phyloP scores from a whole-genome alignment of 352 stramenopile species.

The Porosira glacialis region DNA sequence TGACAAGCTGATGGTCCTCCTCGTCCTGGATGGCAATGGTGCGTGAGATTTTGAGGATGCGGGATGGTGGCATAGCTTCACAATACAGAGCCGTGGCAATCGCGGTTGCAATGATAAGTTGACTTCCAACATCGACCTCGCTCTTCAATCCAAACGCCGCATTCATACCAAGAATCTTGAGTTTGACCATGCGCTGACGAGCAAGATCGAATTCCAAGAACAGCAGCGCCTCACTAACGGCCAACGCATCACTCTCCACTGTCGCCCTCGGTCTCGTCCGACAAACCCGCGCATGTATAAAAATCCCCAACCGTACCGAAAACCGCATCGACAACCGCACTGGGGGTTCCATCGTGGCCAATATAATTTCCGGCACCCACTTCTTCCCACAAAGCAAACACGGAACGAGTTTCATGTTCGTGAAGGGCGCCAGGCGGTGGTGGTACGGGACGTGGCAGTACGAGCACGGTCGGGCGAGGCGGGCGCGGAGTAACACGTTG shows the following conservation, averaged over 20 bases:
- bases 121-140: constrained; percentile 77
- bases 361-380: constrained; percentile 94
- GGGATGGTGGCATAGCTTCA: constrained; percentile 90
- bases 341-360: constrained; percentile 85
- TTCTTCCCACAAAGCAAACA: constrained; percentile 95
- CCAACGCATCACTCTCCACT: constrained; percentile 92
- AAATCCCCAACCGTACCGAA: constrained; percentile 87
- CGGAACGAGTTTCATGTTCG: constrained; percentile 95
- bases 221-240: constrained; percentile 91
- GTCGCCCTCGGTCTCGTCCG: constrained; percentile 86
- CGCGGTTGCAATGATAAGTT: constrained; percentile 78
- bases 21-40: constrained; percentile 92
- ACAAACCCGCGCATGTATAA: constrained; percentile 94
- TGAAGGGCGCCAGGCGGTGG: constrained; percentile 90
- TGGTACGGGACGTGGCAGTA: constrained; percentile 97
- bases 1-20: constrained; percentile 86
- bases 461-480: constrained; percentile 84
- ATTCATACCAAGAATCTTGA: constrained; percentile 93
- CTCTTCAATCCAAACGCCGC: constrained; percentile 87
- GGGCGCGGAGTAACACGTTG: constrained; percentile 49
- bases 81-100: constrained; percentile 81
- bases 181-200: constrained; percentile 90
- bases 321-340: constrained; percentile 55
- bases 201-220: constrained; percentile 98
- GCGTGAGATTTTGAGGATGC: constrained; percentile 88